A percentile compares a stretch with the other conserved stretches of the same genome.
Evolutionary conservation across 148 eudicot species (phyloP).

Genomic region (Vaccinium vitisidaea): DNA sequence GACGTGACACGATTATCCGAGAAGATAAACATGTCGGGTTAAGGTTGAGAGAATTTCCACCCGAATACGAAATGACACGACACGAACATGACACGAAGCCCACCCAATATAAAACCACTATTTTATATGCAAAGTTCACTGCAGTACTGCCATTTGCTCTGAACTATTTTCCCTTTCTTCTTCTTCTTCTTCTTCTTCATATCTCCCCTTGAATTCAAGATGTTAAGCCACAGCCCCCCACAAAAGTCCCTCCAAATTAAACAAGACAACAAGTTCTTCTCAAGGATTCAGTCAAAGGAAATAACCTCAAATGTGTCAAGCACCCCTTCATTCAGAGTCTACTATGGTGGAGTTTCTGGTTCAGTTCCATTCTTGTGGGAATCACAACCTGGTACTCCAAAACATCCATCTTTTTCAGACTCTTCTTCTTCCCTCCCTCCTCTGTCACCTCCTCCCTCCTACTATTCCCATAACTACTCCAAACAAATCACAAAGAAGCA

Average conservation of each 20-base stretch:
- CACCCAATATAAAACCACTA: too few relatives aligned
- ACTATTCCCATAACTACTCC: slow-evolving; percentile 17
- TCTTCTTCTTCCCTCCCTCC: slow-evolving; percentile 43
- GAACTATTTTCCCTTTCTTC: background rate
- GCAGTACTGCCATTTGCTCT: background rate
- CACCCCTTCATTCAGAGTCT: slow-evolving; percentile 56
- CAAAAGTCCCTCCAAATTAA: slow-evolving; percentile 25
- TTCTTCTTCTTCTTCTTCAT: background rate
- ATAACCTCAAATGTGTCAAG: slow-evolving; percentile 24
- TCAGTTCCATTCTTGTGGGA: slow-evolving; percentile 82
- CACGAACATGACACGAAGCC: too few relatives aligned
- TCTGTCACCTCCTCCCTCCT: slow-evolving; percentile 55
- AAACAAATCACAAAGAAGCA: slow-evolving; percentile 12
- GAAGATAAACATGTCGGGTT: too few relatives aligned
- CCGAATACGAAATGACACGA: too few relatives aligned
- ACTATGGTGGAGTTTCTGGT: slow-evolving; percentile 53
- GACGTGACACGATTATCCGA: too few relatives aligned
- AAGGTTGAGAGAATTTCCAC: too few relatives aligned
- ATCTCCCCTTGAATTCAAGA: background rate
- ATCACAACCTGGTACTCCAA: slow-evolving; percentile 83
- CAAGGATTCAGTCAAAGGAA: slow-evolving; percentile 45
- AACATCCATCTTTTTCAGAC: slow-evolving; percentile 32
- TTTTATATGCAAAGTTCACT: background rate
- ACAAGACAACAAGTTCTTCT: slow-evolving; percentile 43
- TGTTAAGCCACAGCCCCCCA: slow-evolving; percentile 2